Evolutionary conservation across 192 early-diverging fungal species (phyloP).

Genomic region (Umbelopsis isabellina): DNA sequence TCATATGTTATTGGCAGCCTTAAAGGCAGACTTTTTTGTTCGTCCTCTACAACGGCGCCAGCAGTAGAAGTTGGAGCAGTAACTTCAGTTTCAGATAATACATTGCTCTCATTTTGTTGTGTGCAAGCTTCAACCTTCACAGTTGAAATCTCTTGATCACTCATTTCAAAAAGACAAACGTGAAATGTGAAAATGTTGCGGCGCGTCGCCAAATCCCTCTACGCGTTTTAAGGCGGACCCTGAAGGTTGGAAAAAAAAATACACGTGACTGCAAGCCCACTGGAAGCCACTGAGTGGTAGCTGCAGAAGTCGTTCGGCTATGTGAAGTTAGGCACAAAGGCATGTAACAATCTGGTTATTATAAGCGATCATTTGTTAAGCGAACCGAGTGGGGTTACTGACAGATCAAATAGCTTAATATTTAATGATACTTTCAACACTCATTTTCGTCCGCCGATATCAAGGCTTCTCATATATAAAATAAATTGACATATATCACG

Average conservation of each 20-base stretch:
- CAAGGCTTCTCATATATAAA: no score
- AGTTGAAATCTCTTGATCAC: slow-evolving; percentile 14
- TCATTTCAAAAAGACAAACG: slow-evolving; percentile 21
- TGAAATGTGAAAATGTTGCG: slow-evolving; percentile 20
- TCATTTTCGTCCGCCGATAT: no score
- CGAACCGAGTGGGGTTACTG: no score
- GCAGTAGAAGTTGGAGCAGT: background rate
- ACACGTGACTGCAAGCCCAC: background rate
- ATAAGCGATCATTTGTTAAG: no score
- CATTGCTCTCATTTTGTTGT: slow-evolving; percentile 16
- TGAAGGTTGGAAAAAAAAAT: slow-evolving; percentile 5
- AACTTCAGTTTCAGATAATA: slow-evolving; percentile 19
- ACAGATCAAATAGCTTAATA: no score
- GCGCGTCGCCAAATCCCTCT: slow-evolving; percentile 5
- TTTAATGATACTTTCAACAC: no score
- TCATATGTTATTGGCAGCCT: slow-evolving; percentile 18
- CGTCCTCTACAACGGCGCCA: slow-evolving; percentile 3
- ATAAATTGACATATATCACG: no score
- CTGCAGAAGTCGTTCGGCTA: background rate
- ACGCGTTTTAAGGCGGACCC: background rate
- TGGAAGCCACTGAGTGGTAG: background rate
- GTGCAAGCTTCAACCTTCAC: slow-evolving; percentile 9
- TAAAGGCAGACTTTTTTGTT: background rate
- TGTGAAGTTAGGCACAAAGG: background rate
- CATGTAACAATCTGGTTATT: no score